phyloP scores from a whole-genome alignment of 129 eudicot species.

The Pseudognaphalium luteoalbum region DNA sequence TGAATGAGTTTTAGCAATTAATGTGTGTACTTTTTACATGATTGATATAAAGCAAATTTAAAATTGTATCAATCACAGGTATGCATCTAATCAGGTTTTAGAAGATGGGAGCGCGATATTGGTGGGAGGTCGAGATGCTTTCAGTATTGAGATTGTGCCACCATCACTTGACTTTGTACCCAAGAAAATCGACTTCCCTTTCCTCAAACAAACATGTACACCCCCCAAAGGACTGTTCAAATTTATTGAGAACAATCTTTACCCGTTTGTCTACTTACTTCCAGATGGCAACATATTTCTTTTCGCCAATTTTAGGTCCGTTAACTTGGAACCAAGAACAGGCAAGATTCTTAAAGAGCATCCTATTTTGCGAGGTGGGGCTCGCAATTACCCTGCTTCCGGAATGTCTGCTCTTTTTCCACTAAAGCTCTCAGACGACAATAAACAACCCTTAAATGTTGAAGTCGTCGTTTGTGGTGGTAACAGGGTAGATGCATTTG shows the following conservation, averaged over 20 bases:
- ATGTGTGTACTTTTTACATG: not conserved
- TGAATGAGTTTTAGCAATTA: not conserved
- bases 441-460: slow-evolving; percentile 10
- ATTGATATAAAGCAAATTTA: not conserved
- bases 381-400: slow-evolving; percentile 78
- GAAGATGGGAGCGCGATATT: slow-evolving; percentile 60
- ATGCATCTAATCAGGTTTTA: slow-evolving; percentile 55
- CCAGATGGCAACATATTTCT: slow-evolving; percentile 65
- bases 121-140: slow-evolving; percentile 67
- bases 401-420: slow-evolving; percentile 61
- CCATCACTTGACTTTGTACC: slow-evolving; percentile 35
- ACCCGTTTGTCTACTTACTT: slow-evolving; percentile 62
- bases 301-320: slow-evolving; percentile 53
- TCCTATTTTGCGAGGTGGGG: slow-evolving; percentile 53
- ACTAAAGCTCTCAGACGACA: slow-evolving; percentile 20
- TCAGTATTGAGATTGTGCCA: slow-evolving; percentile 61
- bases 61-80: slow-evolving; percentile 38
- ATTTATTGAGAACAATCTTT: slow-evolving; percentile 63
- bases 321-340: slow-evolving; percentile 33
- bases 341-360: slow-evolving; percentile 31
- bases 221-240: slow-evolving; percentile 24
- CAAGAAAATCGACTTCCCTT: slow-evolving; percentile 42
- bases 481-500: slow-evolving; percentile 45
- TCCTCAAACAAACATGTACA: slow-evolving; percentile 57
- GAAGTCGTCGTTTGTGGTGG: slow-evolving; percentile 88